Conservation (phyloP, 768 basidiomycete species). For the Mrakia blollopis region DNA sequence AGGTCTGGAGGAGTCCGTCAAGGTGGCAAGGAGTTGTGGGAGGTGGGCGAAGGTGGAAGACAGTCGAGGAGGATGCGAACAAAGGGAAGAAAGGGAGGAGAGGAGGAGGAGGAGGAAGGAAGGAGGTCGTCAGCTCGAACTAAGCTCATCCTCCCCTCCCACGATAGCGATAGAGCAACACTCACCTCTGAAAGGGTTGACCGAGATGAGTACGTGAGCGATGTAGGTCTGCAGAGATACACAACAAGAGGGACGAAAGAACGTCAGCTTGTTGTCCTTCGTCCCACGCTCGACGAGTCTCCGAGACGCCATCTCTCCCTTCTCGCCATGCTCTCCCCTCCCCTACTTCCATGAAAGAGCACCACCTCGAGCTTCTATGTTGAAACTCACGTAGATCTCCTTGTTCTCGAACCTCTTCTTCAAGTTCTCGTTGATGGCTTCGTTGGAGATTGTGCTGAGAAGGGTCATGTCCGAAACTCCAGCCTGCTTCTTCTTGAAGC, state of each 20-base stretch:
- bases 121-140: neutral
- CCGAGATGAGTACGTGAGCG: conserved; percentile 96
- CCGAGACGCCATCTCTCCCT: neutral
- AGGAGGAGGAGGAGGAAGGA: neutral
- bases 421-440: conserved; percentile 94
- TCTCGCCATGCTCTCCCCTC: neutral
- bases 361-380: neutral
- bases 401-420: conserved; percentile 91
- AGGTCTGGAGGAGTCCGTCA: conserved; percentile 67
- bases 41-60: neutral
- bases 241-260: neutral
- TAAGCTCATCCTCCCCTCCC: neutral
- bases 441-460: conserved; percentile 92
- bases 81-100: neutral
- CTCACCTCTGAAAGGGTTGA: conserved; percentile 92
- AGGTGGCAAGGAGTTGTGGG: neutral
- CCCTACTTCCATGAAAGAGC: neutral
- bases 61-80: neutral
- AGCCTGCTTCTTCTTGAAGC: conserved; percentile 99
- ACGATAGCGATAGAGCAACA: neutral
- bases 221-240: conserved; percentile 67
- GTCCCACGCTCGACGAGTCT: neutral
- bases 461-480: conserved; percentile 99
- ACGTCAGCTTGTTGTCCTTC: neutral
- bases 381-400: conserved; percentile 70